Conservation (phyloP, 192 early-diverging fungal species). For the Gonapodya prolifera region DNA sequence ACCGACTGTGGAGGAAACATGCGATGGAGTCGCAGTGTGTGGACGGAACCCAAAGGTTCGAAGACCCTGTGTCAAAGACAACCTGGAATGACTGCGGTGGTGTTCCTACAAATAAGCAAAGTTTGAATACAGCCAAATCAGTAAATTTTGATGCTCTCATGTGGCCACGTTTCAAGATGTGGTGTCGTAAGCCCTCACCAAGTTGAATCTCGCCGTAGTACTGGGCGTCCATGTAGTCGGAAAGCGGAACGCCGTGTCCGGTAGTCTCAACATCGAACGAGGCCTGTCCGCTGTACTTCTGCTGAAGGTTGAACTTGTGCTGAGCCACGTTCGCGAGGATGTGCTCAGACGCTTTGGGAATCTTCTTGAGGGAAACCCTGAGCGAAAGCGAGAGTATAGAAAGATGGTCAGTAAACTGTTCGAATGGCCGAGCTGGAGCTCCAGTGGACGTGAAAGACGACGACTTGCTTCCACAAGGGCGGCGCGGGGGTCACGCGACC, state of each 20-base stretch:
- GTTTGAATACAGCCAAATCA: neutral
- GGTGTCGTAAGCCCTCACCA: conserved; percentile 20
- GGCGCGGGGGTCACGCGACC: neutral
- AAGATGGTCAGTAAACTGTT: neutral
- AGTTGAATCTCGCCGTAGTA: conserved; percentile 86
- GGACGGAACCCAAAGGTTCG: conserved; percentile 95
- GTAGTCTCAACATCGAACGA: conserved; percentile 24
- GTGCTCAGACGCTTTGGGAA: conserved; percentile 42
- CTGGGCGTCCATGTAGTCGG: conserved; percentile 91
- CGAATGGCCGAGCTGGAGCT: no score
- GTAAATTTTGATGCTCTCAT: conserved; percentile 6
- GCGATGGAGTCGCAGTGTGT: conserved; percentile 87
- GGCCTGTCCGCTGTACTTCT: conserved; percentile 47
- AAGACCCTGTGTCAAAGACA: conserved; percentile 87
- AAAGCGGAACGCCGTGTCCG: conserved; percentile 64
- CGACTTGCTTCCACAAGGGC: no score
- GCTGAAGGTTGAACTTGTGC: conserved; percentile 50
- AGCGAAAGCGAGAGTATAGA: neutral
- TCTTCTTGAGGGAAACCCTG: conserved; percentile 43
- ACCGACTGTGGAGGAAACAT: conserved; percentile 85
- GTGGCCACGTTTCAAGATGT: neutral
- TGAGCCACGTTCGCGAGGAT: conserved; percentile 47
- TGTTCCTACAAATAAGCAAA: conserved; percentile 21
- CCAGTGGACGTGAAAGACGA: no score
- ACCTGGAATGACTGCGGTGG: conserved; percentile 86